These are phyloP conservation scores for Saussurea involucrata DNA, from an alignment of 129 eudicot genomes.

Conservation along the genomic window DNA sequence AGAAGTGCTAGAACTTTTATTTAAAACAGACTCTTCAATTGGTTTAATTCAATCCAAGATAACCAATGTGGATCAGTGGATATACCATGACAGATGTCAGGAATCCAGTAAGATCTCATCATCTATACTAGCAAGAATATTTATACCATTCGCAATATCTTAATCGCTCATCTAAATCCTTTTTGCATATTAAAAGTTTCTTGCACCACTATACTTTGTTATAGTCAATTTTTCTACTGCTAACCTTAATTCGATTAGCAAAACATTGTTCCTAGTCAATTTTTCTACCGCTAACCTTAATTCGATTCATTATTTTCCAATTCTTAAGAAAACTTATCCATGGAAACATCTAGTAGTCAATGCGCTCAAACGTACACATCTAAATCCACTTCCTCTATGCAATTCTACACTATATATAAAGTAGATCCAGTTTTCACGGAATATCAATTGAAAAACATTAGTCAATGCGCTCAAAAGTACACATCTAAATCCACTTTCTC, in stretches of 20 bases:
- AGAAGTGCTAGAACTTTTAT: background rate
- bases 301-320: background rate
- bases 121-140: conserved; percentile 7
- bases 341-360: too few species aligned
- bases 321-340: background rate
- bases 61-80: background rate
- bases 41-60: background rate
- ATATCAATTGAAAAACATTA: background rate
- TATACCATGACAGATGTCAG: conserved; percentile 7
- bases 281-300: background rate
- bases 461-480: conserved; percentile 17
- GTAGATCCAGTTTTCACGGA: background rate
- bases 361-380: too few species aligned
- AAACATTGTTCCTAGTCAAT: background rate
- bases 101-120: conserved; percentile 5
- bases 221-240: background rate
- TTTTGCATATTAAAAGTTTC: conserved; percentile 1
- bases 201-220: conserved; percentile 1
- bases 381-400: too few species aligned
- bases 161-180: conserved; percentile 15
- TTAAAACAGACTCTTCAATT: background rate
- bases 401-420: background rate
- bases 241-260: background rate
- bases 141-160: conserved; percentile 6
- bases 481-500: background rate